Conservation (phyloP, 225 moss, liverwort and hornwort species). For the Pseudoscleropodium purum region DNA sequence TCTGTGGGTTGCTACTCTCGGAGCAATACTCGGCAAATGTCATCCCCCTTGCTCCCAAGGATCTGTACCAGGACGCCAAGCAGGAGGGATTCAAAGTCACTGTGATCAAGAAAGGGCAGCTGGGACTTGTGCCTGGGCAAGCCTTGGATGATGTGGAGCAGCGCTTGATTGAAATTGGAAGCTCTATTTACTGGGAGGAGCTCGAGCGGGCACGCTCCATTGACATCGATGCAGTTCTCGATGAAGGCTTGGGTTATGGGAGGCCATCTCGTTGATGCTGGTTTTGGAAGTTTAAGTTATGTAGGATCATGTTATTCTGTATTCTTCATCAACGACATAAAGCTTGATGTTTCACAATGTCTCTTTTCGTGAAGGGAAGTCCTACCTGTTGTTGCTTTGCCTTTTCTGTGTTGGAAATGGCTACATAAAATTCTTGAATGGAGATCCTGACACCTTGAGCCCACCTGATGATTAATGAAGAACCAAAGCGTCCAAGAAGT, state of each 20-base stretch:
- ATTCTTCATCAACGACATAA: not conserved
- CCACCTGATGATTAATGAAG: not conserved
- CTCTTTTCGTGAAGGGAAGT: not conserved
- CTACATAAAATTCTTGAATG: not conserved
- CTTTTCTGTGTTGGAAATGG: not conserved
- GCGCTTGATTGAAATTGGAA: constrained; percentile 70
- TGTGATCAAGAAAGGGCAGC: constrained; percentile 79
- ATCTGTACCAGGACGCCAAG: constrained; percentile 71
- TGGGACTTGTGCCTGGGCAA: constrained; percentile 67
- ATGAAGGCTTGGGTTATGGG: constrained; percentile 91
- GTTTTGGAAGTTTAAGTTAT: not conserved
- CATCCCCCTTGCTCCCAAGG: constrained; percentile 71
- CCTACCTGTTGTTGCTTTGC: not conserved
- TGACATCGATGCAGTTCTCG: constrained; percentile 78
- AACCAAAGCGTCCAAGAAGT: not conserved
- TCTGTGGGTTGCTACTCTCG: constrained; percentile 53
- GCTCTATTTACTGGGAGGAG: constrained; percentile 72
- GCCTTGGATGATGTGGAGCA: constrained; percentile 86
- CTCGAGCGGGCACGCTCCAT: constrained; percentile 56
- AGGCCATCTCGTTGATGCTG: constrained; percentile 22
- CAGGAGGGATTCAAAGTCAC: constrained; percentile 75
- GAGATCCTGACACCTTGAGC: not conserved
- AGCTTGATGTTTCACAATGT: not conserved
- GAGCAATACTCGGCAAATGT: constrained; percentile 58
- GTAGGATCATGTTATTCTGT: not conserved